Base-by-base conservation (phyloP, 495 filamentous ascomycete genomes). In the Elaphomyces granulatus region DNA sequence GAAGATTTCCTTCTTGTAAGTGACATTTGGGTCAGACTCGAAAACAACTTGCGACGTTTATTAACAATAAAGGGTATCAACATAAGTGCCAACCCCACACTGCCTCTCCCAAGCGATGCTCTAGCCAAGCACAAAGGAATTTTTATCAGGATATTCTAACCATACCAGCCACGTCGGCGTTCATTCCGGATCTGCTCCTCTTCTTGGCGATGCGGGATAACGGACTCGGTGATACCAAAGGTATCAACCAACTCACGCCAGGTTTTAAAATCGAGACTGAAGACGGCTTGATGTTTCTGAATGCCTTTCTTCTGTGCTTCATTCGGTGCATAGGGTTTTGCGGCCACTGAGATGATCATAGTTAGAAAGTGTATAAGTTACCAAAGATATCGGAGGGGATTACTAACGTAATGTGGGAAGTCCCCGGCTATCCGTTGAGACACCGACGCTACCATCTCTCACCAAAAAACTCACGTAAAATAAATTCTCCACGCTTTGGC, bases 401-500 rank as follows among this genome's bases (percentile, higher is more conserved):
- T 6, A 28, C 81, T 63, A 69, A 93, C 87, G 63, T 26, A 95
- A 54, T 15, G 79, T 72, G 23, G 86, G 85, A 15, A 90, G 54
- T 1, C 66, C 66, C 15, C 79, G 53, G 8, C 72, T 63, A 55
- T 88, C 81, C 32, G 68, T 66, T 0, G 62, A 56, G 15, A 94
- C 63, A 21, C 72, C 79, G 8, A 81, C 70, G 40, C 63, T 71
- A 4, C 88, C 87, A 55, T 99, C 92, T 38, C 79, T 75, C 41
- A 95, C 85, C 40, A 99, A 60, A 58, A 99, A 99, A 54, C 82
- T 88, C 42, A 94, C 70, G 52, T 95, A 95, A 60, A 99, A 99
- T 48, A 99, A 60, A 55, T 99, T 99, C 57, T 99, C 90, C 2
- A 96, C 75, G 2, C 84, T 95, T 60, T 99, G 92, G 0, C 87